Conservation (phyloP, 2,329 filamentous ascomycete species). For the Diaporthe caulivora region DNA sequence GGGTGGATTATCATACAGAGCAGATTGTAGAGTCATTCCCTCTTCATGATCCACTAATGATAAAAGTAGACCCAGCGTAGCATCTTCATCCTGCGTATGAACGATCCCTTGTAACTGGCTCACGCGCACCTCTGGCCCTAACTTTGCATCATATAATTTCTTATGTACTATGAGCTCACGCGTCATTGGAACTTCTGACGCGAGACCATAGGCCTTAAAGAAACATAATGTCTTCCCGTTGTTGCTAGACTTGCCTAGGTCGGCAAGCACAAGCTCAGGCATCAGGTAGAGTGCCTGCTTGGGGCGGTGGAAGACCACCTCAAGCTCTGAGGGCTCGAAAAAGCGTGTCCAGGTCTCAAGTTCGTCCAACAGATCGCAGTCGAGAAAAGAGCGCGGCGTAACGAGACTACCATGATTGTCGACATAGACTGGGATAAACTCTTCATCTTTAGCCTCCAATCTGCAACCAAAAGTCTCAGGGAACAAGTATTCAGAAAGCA, state of each 20-base stretch:
- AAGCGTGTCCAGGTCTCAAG: constrained; percentile 6
- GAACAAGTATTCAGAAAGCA: constrained; percentile 1
- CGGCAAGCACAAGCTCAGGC: constrained; percentile 6
- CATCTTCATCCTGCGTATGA: not conserved
- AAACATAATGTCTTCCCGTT: constrained; percentile 17
- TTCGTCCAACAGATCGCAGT: not conserved
- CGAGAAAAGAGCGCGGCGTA: not conserved
- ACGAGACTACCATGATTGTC: not conserved
- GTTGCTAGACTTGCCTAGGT: not conserved
- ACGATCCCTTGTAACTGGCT: constrained; percentile 8
- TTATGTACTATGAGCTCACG: not conserved
- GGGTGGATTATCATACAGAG: not conserved
- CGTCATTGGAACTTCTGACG: not conserved
- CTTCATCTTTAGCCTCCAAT: not conserved
- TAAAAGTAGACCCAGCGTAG: not conserved
- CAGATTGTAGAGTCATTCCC: constrained; percentile 3
- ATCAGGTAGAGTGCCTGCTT: constrained; percentile 1
- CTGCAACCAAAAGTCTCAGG: constrained; percentile 15
- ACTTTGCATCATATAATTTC: not conserved
- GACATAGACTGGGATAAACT: constrained; percentile 15
- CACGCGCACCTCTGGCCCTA: constrained; percentile 7
- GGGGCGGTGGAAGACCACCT: not conserved
- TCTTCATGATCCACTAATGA: constrained; percentile 18
- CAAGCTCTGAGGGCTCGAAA: not conserved
- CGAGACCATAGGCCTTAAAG: constrained; percentile 6